Percentiles rank a stretch among this genome's conserved stretches.
These are phyloP conservation scores for Cenchrus americanus DNA, from an alignment of 176 grass and related monocot genomes.

Conservation along the genomic window DNA sequence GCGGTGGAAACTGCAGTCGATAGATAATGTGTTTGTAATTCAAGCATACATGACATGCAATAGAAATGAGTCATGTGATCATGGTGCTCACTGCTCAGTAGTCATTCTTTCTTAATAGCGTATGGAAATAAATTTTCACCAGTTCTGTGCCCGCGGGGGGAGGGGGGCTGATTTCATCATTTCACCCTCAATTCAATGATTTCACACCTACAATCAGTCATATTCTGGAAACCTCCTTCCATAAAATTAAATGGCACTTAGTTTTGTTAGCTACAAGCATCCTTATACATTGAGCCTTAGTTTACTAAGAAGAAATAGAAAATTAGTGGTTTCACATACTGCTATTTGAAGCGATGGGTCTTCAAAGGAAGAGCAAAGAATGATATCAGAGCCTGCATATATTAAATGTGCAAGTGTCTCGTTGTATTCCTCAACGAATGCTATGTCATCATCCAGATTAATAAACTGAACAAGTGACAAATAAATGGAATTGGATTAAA, in stretches of 20 bases:
- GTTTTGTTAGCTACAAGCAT: too few species aligned
- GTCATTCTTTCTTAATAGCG: neutral
- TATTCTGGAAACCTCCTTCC: too few species aligned
- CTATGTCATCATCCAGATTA: slow-evolving; percentile 41
- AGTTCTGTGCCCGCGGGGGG: neutral
- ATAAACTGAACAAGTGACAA: slow-evolving; percentile 35
- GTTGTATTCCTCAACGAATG: slow-evolving; percentile 47
- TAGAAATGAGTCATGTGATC: neutral
- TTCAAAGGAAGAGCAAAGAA: slow-evolving; percentile 66
- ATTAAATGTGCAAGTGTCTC: slow-evolving; percentile 58
- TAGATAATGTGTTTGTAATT: neutral
- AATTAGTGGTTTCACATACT: slow-evolving; percentile 38
- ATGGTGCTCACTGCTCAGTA: neutral
- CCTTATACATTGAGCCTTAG: neutral
- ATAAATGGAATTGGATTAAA: slow-evolving; percentile 4
- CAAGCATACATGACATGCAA: neutral
- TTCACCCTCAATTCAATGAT: neutral
- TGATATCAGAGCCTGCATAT: slow-evolving; percentile 63
- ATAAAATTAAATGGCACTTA: too few species aligned
- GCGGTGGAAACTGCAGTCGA: neutral
- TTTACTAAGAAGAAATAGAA: neutral
- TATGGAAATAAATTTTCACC: neutral
- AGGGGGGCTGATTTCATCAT: neutral
- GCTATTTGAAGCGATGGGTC: slow-evolving; percentile 50
- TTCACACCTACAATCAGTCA: too few species aligned